Evolutionary conservation across 2,329 filamentous ascomycete species (phyloP).

Genomic region (Metarhizium album): DNA sequence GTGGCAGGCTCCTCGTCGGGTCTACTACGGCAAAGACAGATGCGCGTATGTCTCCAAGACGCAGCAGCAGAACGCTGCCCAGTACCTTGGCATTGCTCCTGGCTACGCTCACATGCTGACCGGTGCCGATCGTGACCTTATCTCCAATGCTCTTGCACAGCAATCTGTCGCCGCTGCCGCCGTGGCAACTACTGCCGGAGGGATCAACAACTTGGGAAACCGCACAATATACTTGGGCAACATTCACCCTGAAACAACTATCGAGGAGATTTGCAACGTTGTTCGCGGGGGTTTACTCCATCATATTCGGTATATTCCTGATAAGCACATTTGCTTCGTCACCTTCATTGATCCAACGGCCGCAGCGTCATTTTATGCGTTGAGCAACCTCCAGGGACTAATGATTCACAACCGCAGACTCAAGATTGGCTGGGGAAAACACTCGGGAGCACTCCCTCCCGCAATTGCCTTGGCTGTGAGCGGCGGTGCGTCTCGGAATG

Average conservation of each 20-base stretch:
- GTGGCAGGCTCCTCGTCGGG: conserved; percentile 90
- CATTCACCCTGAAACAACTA: conserved; percentile 96
- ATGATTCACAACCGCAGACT: conserved; percentile 98
- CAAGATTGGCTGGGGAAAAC: conserved; percentile 99
- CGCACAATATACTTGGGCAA: conserved; percentile 96
- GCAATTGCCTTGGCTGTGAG: conserved; percentile 94
- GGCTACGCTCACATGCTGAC: conserved; percentile 95
- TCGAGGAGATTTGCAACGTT: conserved; percentile 99
- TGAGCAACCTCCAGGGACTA: conserved; percentile 92
- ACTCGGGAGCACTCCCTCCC: conserved; percentile 89
- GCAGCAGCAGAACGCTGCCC: conserved; percentile 96
- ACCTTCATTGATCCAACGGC: conserved; percentile 98
- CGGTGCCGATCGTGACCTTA: conserved; percentile 88
- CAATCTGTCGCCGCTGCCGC: conserved; percentile 95
- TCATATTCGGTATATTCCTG: conserved; percentile 97
- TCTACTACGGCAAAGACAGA: conserved; percentile 97
- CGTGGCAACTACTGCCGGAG: conserved; percentile 90
- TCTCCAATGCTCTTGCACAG: conserved; percentile 91
- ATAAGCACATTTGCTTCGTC: conserved; percentile 99
- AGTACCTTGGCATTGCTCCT: conserved; percentile 93
- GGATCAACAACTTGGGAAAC: conserved; percentile 95
- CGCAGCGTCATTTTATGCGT: conserved; percentile 91
- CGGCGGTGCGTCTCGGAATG: conserved; percentile 93
- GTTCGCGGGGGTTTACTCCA: conserved; percentile 91
- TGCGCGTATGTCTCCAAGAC: conserved; percentile 99